These are phyloP conservation scores for Colletotrichum lentis DNA, from an alignment of 2,329 filamentous ascomycete species.

Conservation along the genomic window DNA sequence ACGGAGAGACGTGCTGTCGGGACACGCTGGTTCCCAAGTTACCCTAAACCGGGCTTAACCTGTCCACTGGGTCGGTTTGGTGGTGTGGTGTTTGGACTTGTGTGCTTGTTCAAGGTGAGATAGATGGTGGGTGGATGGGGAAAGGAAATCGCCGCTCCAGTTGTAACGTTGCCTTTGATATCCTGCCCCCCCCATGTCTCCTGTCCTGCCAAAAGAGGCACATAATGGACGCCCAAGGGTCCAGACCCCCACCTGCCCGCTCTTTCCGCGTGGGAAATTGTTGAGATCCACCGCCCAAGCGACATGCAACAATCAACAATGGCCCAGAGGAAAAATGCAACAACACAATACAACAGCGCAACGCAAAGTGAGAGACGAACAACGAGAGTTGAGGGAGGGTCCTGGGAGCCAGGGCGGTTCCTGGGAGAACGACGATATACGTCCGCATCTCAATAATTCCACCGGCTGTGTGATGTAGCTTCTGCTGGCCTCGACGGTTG, in stretches of 20 bases:
- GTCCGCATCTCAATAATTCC: conserved; percentile 10
- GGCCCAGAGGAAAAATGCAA: neutral
- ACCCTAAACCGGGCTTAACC: conserved; percentile 10
- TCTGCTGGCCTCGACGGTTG: neutral
- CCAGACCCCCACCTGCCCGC: conserved; percentile 5
- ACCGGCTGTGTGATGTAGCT: neutral
- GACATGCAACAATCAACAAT: conserved; percentile 33
- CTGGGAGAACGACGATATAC: neutral
- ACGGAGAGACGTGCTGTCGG: conserved; percentile 4
- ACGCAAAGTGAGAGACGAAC: neutral
- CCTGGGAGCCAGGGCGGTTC: neutral
- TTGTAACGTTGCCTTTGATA: conserved; percentile 37
- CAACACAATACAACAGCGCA: neutral
- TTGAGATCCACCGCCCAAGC: conserved; percentile 20
- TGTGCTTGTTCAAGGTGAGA: neutral
- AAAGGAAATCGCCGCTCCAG: conserved; percentile 31
- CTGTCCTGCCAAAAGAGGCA: neutral
- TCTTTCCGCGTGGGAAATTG: neutral
- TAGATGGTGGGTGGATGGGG: conserved; percentile 5
- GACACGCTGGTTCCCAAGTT: neutral
- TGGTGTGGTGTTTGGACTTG: neutral
- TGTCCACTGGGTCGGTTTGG: neutral
- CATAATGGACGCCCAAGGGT: neutral
- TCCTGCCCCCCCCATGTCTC: neutral
- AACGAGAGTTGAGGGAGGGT: neutral